phyloP scores from a whole-genome alignment of 768 basidiomycete species.

The Thelephora ganbajun region DNA sequence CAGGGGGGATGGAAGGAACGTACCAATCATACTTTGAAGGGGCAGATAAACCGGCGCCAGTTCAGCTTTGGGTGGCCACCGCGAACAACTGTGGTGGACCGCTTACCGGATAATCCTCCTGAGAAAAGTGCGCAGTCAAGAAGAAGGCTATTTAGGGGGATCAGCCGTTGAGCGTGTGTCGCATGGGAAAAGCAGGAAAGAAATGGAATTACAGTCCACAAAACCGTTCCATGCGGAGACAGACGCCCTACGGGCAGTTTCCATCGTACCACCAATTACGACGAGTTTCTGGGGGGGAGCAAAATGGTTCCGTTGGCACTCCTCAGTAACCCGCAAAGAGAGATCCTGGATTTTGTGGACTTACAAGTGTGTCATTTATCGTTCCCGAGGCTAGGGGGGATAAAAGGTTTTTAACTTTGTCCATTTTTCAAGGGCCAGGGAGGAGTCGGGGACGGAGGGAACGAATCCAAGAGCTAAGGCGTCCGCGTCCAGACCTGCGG shows the following conservation, averaged over 20 bases:
- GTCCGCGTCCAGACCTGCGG: conserved; percentile 6
- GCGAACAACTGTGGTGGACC: background rate
- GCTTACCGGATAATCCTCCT: conserved; percentile 59
- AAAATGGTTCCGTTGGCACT: conserved; percentile 1
- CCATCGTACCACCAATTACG: conserved; percentile 80
- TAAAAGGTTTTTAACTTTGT: conserved; percentile 54
- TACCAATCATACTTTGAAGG: conserved; percentile 52
- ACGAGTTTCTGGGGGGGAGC: conserved; percentile 54
- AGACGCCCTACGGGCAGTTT: conserved; percentile 70
- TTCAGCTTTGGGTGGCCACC: background rate
- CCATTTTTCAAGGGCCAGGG: conserved; percentile 29
- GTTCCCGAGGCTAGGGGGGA: conserved; percentile 57
- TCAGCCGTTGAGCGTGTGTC: conserved; percentile 8
- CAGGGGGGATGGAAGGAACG: conserved; percentile 11
- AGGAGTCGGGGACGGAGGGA: conserved; percentile 3
- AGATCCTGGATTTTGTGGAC: conserved; percentile 9
- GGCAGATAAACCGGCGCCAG: background rate
- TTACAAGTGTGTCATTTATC: conserved; percentile 67
- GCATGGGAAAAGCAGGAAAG: background rate
- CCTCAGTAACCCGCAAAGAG: background rate
- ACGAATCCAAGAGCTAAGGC: conserved; percentile 8
- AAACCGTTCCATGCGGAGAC: conserved; percentile 84
- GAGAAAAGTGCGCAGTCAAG: conserved; percentile 78
- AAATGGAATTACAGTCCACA: conserved; percentile 49
- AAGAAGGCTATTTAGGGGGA: conserved; percentile 48